Evolutionary conservation across 306 rosid genomes (phyloP).

Genomic region (Dicorynia guianensis): DNA sequence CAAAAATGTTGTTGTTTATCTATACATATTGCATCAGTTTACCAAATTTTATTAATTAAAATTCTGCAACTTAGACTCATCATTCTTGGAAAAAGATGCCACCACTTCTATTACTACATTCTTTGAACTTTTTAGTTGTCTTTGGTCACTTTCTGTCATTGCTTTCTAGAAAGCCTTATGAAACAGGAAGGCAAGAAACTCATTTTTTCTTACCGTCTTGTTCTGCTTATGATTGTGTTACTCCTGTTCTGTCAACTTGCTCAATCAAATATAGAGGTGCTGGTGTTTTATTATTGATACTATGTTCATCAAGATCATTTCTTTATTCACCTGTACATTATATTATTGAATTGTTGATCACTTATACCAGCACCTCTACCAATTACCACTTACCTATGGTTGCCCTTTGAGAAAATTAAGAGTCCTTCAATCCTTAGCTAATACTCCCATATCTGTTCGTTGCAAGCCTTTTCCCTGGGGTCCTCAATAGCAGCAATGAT

Average conservation of each 20-base stretch:
- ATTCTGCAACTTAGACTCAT: slow-evolving; percentile 18
- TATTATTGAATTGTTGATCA: slow-evolving; percentile 26
- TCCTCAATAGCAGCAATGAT: slow-evolving; percentile 7
- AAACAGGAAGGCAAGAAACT: too few species aligned
- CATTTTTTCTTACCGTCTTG: too few species aligned
- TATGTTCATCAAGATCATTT: slow-evolving; percentile 15
- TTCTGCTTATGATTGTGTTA: neutral
- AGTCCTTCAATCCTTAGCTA: neutral
- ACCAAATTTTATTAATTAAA: neutral
- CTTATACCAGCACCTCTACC: slow-evolving; percentile 14
- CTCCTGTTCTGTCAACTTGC: slow-evolving; percentile 25
- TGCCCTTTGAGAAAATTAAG: slow-evolving; percentile 24
- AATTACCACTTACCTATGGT: slow-evolving; percentile 5
- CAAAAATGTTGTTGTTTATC: slow-evolving; percentile 12
- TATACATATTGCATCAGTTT: neutral
- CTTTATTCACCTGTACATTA: slow-evolving; percentile 25
- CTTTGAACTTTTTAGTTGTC: too few species aligned
- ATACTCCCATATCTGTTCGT: neutral
- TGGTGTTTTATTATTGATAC: slow-evolving; percentile 5
- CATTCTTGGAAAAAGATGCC: neutral
- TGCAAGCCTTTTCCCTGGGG: slow-evolving; percentile 25
- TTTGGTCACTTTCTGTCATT: too few species aligned
- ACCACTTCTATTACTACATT: too few species aligned
- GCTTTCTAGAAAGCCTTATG: too few species aligned
- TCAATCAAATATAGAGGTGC: neutral